Evolutionary conservation across 352 stramenopile genomes (phyloP).

Genomic region (Phytopythium aichiense): DNA sequence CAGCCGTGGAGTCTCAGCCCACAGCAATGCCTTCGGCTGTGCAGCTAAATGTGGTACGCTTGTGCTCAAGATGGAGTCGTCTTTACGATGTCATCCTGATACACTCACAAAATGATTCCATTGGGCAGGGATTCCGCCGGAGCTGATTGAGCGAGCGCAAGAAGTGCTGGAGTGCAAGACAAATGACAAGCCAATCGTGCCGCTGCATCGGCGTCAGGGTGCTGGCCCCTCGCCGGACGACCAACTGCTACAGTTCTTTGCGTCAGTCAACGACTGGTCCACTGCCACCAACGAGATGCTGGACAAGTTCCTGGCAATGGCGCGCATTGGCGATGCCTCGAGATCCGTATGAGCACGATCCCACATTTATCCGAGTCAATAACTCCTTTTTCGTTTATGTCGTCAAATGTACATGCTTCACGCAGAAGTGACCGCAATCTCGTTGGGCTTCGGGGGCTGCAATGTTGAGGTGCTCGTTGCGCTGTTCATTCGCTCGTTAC

Average conservation of each 20-base stretch:
- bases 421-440: neutral
- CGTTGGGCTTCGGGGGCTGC: neutral
- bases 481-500: constrained; percentile 14
- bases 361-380: constrained; percentile 7
- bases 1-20: constrained; percentile 44
- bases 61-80: neutral
- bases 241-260: constrained; percentile 38
- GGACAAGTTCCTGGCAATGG: constrained; percentile 48
- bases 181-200: constrained; percentile 17
- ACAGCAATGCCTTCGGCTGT: constrained; percentile 75
- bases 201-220: constrained; percentile 16
- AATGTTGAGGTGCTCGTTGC: neutral
- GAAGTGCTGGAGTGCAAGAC: constrained; percentile 37
- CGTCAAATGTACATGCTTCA: constrained; percentile 5
- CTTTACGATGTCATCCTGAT: neutral
- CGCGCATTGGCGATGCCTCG: constrained; percentile 26
- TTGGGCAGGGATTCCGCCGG: constrained; percentile 35
- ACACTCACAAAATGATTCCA: neutral
- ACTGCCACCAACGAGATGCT: constrained; percentile 34
- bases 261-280: constrained; percentile 50
- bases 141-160: constrained; percentile 38
- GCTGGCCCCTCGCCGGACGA: constrained; percentile 33
- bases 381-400: constrained; percentile 4
- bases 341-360: neutral
- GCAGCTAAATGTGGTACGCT: constrained; percentile 54